A percentile compares a stretch with the other conserved stretches of the same genome.
These are phyloP conservation scores for Hypocreales sp. DNA, from an alignment of 2,329 filamentous ascomycete species.

Conservation along the genomic window DNA sequence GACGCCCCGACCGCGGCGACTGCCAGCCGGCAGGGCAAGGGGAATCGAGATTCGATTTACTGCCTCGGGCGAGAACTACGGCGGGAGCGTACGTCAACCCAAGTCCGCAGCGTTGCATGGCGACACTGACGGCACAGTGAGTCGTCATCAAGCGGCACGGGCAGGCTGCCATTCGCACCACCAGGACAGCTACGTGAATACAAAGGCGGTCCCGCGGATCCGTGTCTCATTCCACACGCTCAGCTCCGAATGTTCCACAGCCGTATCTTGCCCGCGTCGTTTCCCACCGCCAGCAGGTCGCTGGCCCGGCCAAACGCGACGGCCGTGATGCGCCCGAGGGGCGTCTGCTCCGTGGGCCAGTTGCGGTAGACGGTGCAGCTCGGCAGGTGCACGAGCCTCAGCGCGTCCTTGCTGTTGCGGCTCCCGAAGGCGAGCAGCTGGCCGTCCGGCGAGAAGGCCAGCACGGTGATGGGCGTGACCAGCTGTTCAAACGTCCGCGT, in stretches of 20 bases:
- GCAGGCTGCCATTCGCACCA: too few species aligned
- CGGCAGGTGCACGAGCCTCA: constrained; percentile 78
- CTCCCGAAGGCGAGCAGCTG: constrained; percentile 81
- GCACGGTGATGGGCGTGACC: constrained; percentile 65
- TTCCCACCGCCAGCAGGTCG: constrained; percentile 67
- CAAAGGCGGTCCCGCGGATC: too few species aligned
- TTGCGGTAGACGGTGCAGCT: constrained; percentile 91
- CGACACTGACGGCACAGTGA: too few species aligned
- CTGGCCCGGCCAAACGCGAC: constrained; percentile 53
- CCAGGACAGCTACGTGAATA: too few species aligned
- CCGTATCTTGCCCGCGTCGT: constrained; percentile 75
- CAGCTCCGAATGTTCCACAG: constrained; percentile 76
- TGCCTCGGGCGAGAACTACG: too few species aligned
- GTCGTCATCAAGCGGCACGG: too few species aligned
- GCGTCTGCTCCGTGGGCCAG: constrained; percentile 87
- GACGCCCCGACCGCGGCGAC: too few species aligned
- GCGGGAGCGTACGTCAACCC: too few species aligned
- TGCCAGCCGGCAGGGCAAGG: too few species aligned
- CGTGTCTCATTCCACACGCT: constrained; percentile 4
- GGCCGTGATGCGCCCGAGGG: constrained; percentile 66
- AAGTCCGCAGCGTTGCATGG: too few species aligned
- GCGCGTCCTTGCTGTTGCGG: constrained; percentile 72
- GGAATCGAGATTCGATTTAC: too few species aligned
- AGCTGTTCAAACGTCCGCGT: constrained; percentile 67
- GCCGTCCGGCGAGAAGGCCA: constrained; percentile 75